Percentiles rank a stretch among this genome's conserved stretches.
phyloP scores from a whole-genome alignment of 179 eudicot genomes.

The Silene vulgaris region DNA sequence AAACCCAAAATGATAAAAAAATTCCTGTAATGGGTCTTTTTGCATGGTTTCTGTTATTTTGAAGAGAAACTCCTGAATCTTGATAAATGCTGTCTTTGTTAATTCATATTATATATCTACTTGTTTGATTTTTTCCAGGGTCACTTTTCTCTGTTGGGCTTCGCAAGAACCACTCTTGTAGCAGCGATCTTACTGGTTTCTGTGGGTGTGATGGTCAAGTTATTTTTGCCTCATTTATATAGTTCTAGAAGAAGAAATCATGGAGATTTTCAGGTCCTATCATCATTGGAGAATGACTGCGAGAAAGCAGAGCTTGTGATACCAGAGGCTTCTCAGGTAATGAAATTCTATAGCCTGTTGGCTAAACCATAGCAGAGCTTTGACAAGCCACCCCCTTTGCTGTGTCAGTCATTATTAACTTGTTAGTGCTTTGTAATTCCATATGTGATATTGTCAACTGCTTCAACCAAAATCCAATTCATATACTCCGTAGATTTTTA shows the following conservation, averaged over 20 bases:
- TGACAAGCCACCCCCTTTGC: background rate
- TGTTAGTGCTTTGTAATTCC: background rate
- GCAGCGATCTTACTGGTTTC: slow-evolving; percentile 53
- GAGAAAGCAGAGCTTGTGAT: slow-evolving; percentile 28
- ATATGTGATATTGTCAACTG: background rate
- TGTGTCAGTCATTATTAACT: background rate
- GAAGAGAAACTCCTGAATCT: background rate
- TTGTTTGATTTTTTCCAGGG: slow-evolving; percentile 44
- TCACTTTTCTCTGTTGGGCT: slow-evolving; percentile 43
- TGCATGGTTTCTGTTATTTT: background rate
- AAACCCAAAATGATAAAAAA: too few relatives aligned
- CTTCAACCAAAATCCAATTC: background rate
- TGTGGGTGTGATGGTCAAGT: slow-evolving; percentile 47
- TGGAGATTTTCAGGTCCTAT: slow-evolving; percentile 27
- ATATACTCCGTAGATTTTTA: background rate
- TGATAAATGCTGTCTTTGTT: slow-evolving; percentile 1
- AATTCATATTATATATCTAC: background rate
- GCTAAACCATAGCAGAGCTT: background rate
- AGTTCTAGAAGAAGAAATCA: slow-evolving; percentile 35
- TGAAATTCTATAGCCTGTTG: background rate
- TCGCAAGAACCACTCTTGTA: slow-evolving; percentile 41
- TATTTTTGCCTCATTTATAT: slow-evolving; percentile 43
- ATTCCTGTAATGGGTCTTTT: background rate
- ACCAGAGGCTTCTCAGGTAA: slow-evolving; percentile 51
- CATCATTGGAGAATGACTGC: slow-evolving; percentile 32